A percentile compares a stretch with the other conserved stretches of the same genome.
Evolutionary conservation across 495 filamentous ascomycete genomes (phyloP).

Genomic region (Parathielavia appendiculata): DNA sequence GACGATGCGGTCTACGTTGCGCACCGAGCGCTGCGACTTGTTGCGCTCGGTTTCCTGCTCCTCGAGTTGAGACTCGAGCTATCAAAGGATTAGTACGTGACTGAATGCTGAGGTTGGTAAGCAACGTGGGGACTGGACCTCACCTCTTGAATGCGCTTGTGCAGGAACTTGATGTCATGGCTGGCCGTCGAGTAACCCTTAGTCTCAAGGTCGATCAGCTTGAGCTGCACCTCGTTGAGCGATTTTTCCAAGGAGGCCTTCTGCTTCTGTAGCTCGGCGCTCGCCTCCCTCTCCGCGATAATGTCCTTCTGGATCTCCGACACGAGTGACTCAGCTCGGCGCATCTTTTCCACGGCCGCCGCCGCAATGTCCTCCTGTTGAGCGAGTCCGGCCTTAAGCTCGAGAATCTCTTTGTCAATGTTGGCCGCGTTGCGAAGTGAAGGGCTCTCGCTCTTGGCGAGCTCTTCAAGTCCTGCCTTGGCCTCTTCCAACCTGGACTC

Average conservation of each 20-base stretch:
- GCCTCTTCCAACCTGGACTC: conserved; percentile 86
- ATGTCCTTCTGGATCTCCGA: conserved; percentile 94
- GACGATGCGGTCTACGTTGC: conserved; percentile 91
- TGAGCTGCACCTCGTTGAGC: conserved; percentile 85
- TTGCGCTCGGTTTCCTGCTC: conserved; percentile 69
- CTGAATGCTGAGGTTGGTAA: conserved; percentile 7
- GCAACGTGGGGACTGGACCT: conserved; percentile 35
- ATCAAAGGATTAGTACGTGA: conserved; percentile 20
- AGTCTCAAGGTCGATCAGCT: conserved; percentile 88
- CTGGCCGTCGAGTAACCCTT: conserved; percentile 92
- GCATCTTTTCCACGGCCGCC: conserved; percentile 95
- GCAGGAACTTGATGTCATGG: conserved; percentile 91
- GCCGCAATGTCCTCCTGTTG: conserved; percentile 91
- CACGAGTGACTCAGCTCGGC: conserved; percentile 84
- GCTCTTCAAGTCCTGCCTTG: conserved; percentile 83
- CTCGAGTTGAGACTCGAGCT: conserved; percentile 94
- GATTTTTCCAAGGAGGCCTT: conserved; percentile 87
- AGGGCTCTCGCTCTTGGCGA: conserved; percentile 79
- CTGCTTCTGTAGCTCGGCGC: conserved; percentile 80
- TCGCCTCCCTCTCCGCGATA: conserved; percentile 78
- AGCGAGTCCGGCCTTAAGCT: conserved; percentile 82
- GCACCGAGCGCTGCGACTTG: conserved; percentile 76
- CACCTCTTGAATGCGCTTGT: conserved; percentile 95
- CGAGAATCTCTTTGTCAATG: conserved; percentile 82
- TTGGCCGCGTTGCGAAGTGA: conserved; percentile 87